A percentile compares a stretch with the other conserved stretches of the same genome.
Evolutionary conservation across 495 filamentous ascomycete genomes (phyloP).

Genomic region (Sordaria brevicollis): DNA sequence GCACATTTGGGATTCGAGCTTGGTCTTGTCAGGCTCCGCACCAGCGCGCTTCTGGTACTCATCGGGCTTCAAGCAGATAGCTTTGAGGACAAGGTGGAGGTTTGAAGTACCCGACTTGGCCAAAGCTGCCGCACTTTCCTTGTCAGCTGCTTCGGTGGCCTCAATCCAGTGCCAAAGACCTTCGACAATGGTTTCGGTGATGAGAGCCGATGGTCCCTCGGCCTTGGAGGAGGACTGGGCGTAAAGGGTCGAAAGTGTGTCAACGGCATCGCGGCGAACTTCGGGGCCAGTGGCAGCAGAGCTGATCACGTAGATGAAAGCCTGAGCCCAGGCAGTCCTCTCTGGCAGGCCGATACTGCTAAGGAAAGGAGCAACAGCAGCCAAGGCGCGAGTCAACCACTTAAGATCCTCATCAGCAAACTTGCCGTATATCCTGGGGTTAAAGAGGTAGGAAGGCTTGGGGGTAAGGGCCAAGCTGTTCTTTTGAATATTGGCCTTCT

Average conservation of each 20-base stretch:
- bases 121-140: constrained; percentile 60
- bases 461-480: constrained; percentile 53
- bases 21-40: constrained; percentile 24
- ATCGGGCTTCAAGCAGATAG: constrained; percentile 51
- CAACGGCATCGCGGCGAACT: constrained; percentile 48
- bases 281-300: constrained; percentile 44
- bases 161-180: constrained; percentile 80
- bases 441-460: constrained; percentile 79
- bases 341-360: constrained; percentile 16
- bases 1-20: constrained; percentile 54
- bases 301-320: constrained; percentile 68
- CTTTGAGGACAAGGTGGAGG: constrained; percentile 54
- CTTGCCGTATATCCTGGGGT: constrained; percentile 73
- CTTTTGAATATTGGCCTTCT: constrained; percentile 49
- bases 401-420: constrained; percentile 61
- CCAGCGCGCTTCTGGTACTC: constrained; percentile 28
- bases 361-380: constrained; percentile 42
- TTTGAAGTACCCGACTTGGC: constrained; percentile 55
- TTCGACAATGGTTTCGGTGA: constrained; percentile 50
- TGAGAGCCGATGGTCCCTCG: constrained; percentile 16
- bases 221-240: constrained; percentile 37
- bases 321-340: constrained; percentile 62
- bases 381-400: constrained; percentile 66
- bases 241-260: constrained; percentile 50
- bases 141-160: constrained; percentile 53